These are phyloP conservation scores for Lathyrus oleraceus DNA, from an alignment of 306 rosid species.

Conservation along the genomic window DNA sequence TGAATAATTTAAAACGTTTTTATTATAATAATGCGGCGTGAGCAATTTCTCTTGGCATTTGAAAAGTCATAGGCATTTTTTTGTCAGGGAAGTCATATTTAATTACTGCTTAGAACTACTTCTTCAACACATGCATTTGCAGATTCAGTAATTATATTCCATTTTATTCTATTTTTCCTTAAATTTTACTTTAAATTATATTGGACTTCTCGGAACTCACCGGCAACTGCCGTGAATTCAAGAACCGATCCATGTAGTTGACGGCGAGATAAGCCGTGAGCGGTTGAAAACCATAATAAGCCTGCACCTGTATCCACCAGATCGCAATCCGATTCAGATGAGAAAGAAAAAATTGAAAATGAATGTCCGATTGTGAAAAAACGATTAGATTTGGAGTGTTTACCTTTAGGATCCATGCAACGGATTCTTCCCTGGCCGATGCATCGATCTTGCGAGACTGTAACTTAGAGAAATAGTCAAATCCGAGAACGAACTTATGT, in stretches of 20 bases:
- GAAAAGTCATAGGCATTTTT: slow-evolving; percentile 44
- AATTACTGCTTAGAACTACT: slow-evolving; percentile 36
- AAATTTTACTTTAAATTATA: slow-evolving; percentile 2
- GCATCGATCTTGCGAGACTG: slow-evolving; percentile 65
- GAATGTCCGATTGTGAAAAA: no score
- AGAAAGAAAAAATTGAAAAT: neutral
- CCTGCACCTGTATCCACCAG: slow-evolving; percentile 64
- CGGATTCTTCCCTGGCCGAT: slow-evolving; percentile 72
- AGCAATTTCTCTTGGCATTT: slow-evolving; percentile 20
- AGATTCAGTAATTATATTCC: neutral
- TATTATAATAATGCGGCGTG: neutral
- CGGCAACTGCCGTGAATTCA: slow-evolving; percentile 79
- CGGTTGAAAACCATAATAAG: slow-evolving; percentile 74
- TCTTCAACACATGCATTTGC: slow-evolving; percentile 9
- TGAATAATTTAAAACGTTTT: neutral
- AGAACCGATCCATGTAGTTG: slow-evolving; percentile 91
- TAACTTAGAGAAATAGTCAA: slow-evolving; percentile 65
- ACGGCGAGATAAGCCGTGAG: slow-evolving; percentile 92
- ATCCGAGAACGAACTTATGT: slow-evolving; percentile 72
- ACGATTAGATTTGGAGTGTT: neutral
- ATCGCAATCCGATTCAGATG: neutral
- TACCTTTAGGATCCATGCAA: slow-evolving; percentile 99
- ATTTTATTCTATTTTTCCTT: neutral
- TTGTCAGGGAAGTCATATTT: slow-evolving; percentile 51
- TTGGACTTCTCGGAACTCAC: slow-evolving; percentile 46